These are phyloP conservation scores for Pezicula neosporulosa DNA, from an alignment of 2,329 filamentous ascomycete genomes.

Conservation along the genomic window DNA sequence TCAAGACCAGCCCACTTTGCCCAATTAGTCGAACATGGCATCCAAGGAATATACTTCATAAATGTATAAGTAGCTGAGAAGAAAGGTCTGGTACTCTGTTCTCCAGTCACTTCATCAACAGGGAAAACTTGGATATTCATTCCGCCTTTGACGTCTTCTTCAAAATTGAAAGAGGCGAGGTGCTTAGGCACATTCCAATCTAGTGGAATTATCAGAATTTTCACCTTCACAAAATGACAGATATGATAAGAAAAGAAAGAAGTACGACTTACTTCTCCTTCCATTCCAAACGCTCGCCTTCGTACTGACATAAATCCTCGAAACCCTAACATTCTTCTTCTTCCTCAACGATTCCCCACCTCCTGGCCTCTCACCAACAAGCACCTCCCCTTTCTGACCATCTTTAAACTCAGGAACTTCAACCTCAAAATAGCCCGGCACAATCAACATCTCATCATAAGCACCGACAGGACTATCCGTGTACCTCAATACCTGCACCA, in stretches of 20 bases:
- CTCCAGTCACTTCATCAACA: conserved; percentile 32
- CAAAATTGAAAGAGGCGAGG: conserved; percentile 47
- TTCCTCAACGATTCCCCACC: conserved; percentile 29
- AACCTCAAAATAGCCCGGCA: conserved; percentile 43
- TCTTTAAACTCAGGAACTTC: conserved; percentile 3
- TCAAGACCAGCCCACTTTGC: conserved; percentile 39
- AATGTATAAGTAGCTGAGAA: conserved; percentile 44
- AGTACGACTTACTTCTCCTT: conserved; percentile 37
- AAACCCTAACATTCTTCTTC: conserved; percentile 39
- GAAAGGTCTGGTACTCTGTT: conserved; percentile 34
- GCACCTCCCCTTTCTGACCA: conserved; percentile 16
- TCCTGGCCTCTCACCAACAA: conserved; percentile 11
- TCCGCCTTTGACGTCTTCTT: conserved; percentile 30
- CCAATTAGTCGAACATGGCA: conserved; percentile 39
- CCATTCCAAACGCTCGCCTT: conserved; percentile 50
- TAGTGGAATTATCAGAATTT: conserved; percentile 13
- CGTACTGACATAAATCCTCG: conserved; percentile 53
- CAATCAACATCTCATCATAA: conserved; percentile 49
- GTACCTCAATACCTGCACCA: conserved; percentile 50
- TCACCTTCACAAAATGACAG: neutral
- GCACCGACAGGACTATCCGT: conserved; percentile 46
- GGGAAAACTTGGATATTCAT: conserved; percentile 42
- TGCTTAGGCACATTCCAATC: conserved; percentile 56
- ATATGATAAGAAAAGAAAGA: neutral
- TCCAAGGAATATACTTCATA: conserved; percentile 36